Evolutionary conservation across 129 eudicot genomes (phyloP).

Genomic region (Arctium lappa): DNA sequence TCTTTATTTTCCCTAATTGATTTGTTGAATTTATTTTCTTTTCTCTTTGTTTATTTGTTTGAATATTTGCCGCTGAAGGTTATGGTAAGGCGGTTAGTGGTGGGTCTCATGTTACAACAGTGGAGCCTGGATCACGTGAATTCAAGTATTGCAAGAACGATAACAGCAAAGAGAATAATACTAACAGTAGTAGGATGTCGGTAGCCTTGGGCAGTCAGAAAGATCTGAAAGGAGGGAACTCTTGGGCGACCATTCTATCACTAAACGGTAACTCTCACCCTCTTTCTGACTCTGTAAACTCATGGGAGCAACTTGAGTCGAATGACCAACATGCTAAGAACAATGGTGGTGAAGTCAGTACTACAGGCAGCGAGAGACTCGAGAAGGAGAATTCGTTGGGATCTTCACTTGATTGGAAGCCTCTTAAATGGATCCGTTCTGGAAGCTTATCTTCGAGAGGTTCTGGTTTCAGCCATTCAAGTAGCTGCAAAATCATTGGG

Average conservation of each 20-base stretch:
- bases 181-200: constrained; percentile 13
- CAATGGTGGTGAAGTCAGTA: constrained; percentile 40
- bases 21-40: neutral
- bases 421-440: constrained; percentile 81
- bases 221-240: constrained; percentile 51
- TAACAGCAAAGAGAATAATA: constrained; percentile 37
- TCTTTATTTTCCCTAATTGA: constrained; percentile 12
- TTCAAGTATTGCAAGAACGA: constrained; percentile 38
- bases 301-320: constrained; percentile 42
- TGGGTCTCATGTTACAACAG: constrained; percentile 50
- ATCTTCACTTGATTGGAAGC: constrained; percentile 68
- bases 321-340: constrained; percentile 53
- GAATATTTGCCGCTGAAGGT: constrained; percentile 49
- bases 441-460: constrained; percentile 83
- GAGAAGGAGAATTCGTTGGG: constrained; percentile 54
- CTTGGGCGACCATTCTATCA: constrained; percentile 45
- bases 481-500: constrained; percentile 67
- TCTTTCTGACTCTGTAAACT: constrained; percentile 38
- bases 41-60: neutral
- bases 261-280: constrained; percentile 51
- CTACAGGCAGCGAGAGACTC: constrained; percentile 38
- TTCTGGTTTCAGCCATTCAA: constrained; percentile 69
- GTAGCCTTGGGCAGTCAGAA: constrained; percentile 40
- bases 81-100: constrained; percentile 75
- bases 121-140: constrained; percentile 40